Evolutionary conservation across 2,329 filamentous ascomycete species (phyloP).

Genomic region (Aspergillus luchuensis): DNA sequence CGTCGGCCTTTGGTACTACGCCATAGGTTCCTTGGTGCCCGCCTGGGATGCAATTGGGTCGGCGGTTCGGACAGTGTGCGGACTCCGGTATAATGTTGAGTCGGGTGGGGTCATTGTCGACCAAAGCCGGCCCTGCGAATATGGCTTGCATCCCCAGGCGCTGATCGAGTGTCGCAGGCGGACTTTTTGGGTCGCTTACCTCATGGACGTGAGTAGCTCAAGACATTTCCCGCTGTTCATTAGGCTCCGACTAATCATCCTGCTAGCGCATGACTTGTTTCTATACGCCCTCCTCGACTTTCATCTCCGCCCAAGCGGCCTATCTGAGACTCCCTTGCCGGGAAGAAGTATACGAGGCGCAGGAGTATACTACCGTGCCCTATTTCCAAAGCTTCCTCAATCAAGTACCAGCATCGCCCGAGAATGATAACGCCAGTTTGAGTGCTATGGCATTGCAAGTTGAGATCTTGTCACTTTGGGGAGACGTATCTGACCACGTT

Average conservation of each 20-base stretch:
- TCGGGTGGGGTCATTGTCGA: conserved; percentile 50
- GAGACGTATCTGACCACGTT: conserved; percentile 62
- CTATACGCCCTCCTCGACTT: conserved; percentile 56
- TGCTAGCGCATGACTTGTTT: conserved; percentile 61
- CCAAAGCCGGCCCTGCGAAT: conserved; percentile 54
- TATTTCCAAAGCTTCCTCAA: conserved; percentile 60
- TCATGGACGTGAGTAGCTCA: conserved; percentile 60
- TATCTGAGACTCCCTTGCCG: conserved; percentile 68
- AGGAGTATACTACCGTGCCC: conserved; percentile 59
- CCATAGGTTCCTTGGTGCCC: conserved; percentile 60
- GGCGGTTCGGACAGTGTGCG: conserved; percentile 62
- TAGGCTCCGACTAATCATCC: conserved; percentile 17
- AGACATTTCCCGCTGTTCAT: conserved; percentile 15
- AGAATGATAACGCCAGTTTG: conserved; percentile 42
- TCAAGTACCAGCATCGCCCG: conserved; percentile 36
- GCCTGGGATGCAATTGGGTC: conserved; percentile 66
- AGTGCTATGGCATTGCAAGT: conserved; percentile 63
- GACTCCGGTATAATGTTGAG: conserved; percentile 66
- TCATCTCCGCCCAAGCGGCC: conserved; percentile 65
- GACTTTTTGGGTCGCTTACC: conserved; percentile 71
- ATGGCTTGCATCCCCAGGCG: conserved; percentile 59
- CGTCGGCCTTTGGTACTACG: conserved; percentile 66
- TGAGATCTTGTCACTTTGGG: conserved; percentile 66
- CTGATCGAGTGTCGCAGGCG: conserved; percentile 68
- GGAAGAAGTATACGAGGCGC: conserved; percentile 62